Conservation (phyloP, 352 stramenopile species). For the Thalassiosira exigua region DNA sequence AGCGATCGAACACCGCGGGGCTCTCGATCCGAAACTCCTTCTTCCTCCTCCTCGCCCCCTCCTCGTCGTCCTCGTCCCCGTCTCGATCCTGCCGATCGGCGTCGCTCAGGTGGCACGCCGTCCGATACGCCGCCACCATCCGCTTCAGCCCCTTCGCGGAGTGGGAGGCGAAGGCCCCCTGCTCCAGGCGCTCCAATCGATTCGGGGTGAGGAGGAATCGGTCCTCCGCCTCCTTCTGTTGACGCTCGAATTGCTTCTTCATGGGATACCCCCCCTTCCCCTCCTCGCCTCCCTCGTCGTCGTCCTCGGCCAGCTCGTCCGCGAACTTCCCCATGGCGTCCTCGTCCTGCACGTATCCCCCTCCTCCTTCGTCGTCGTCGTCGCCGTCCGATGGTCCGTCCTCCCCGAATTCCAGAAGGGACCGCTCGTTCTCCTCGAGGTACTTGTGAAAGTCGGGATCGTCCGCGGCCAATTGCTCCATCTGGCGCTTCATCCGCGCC, state of each 20-base stretch:
- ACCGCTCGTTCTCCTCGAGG: constrained; percentile 76
- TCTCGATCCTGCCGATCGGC: constrained; percentile 51
- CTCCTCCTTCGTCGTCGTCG: constrained; percentile 34
- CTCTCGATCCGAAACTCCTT: constrained; percentile 92
- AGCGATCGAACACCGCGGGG: constrained; percentile 92
- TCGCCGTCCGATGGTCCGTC: constrained; percentile 50
- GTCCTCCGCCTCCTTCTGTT: constrained; percentile 33
- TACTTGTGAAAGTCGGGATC: constrained; percentile 86
- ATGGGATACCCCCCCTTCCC: constrained; percentile 30
- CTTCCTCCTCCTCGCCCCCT: constrained; percentile 69
- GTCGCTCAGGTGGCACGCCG: constrained; percentile 92
- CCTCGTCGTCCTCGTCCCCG: constrained; percentile 37
- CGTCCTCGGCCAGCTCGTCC: constrained; percentile 35
- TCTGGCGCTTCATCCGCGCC: constrained; percentile 71
- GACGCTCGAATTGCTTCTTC: constrained; percentile 21
- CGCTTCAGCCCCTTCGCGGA: constrained; percentile 89
- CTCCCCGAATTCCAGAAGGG: constrained; percentile 68
- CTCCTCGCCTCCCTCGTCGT: constrained; percentile 35
- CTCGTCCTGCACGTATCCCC: constrained; percentile 45
- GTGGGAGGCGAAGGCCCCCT: constrained; percentile 88
- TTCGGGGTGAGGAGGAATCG: constrained; percentile 85
- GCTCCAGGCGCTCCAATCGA: constrained; percentile 86
- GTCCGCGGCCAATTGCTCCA: constrained; percentile 70
- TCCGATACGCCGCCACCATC: constrained; percentile 93
- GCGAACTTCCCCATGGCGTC: constrained; percentile 22